These are phyloP conservation scores for Candida rishiriensis DNA, from an alignment of 805 yeast genomes.

Conservation along the genomic window DNA sequence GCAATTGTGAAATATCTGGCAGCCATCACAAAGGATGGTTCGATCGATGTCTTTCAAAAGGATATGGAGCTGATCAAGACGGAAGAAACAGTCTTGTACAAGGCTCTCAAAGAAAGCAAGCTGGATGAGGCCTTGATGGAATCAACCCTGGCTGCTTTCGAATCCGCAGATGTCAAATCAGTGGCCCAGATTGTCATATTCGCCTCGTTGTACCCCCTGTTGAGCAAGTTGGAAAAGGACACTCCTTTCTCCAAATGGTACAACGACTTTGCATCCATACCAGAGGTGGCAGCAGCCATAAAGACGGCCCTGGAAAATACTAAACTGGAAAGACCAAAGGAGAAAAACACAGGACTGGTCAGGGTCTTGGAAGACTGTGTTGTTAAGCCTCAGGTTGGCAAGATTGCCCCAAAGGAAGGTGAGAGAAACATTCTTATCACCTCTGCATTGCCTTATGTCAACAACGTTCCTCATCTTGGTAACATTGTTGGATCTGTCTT, in stretches of 20 bases:
- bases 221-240: slow-evolving; percentile 19
- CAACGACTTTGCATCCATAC: slow-evolving; percentile 32
- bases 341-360: slow-evolving; percentile 37
- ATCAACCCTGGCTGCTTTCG: slow-evolving; percentile 11
- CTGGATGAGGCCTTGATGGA: slow-evolving; percentile 18
- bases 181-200: slow-evolving; percentile 57
- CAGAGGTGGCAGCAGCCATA: slow-evolving; percentile 42
- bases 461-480: slow-evolving; percentile 97
- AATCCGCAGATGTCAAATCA: slow-evolving; percentile 29
- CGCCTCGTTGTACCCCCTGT: slow-evolving; percentile 49
- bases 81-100: slow-evolving; percentile 43
- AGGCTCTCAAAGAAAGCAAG: slow-evolving; percentile 34
- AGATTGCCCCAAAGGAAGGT: slow-evolving; percentile 60
- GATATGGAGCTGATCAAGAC: slow-evolving; percentile 28
- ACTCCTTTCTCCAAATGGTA: slow-evolving; percentile 34
- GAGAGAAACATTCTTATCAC: slow-evolving; percentile 85
- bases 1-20: slow-evolving; percentile 65
- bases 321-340: slow-evolving; percentile 36
- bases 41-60: slow-evolving; percentile 12
- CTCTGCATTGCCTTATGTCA: slow-evolving; percentile 96
- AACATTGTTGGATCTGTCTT: slow-evolving; percentile 94
- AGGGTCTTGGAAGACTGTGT: slow-evolving; percentile 17
- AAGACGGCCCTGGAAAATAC: slow-evolving; percentile 43
- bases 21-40: slow-evolving; percentile 17
- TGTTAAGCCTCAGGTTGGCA: slow-evolving; percentile 21